A percentile compares a stretch with the other conserved stretches of the same genome.
phyloP scores from a whole-genome alignment of 2,329 filamentous ascomycete genomes.

The Verticillium albo-atrum region DNA sequence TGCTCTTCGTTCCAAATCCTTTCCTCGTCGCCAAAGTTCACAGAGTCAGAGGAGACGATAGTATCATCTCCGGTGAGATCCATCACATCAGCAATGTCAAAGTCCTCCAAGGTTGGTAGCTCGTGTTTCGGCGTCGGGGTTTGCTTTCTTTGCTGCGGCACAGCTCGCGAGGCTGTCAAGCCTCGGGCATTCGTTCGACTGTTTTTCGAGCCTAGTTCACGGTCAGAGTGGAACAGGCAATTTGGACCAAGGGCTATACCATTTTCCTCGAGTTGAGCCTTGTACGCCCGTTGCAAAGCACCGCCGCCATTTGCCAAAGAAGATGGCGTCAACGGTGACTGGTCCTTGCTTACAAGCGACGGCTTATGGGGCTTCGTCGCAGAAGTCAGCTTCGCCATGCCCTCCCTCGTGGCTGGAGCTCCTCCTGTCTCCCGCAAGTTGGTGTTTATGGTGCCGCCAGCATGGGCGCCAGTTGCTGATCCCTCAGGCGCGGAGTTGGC shows the following conservation, averaged over 20 bases:
- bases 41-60: conserved; percentile 26
- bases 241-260: background rate
- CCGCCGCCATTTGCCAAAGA: conserved; percentile 22
- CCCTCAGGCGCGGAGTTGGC: background rate
- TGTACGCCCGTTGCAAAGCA: conserved; percentile 14
- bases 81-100: conserved; percentile 22
- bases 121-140: background rate
- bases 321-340: conserved; percentile 37
- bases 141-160: background rate
- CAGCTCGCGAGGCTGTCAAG: background rate
- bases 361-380: conserved; percentile 40
- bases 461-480: background rate
- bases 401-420: conserved; percentile 13
- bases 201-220: background rate
- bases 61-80: conserved; percentile 33
- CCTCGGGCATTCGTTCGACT: background rate
- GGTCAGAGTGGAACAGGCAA: background rate
- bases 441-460: conserved; percentile 1
- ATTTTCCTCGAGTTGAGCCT: conserved; percentile 12
- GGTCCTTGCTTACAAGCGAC: conserved; percentile 35
- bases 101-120: conserved; percentile 9
- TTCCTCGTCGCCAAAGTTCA: conserved; percentile 29
- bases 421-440: conserved; percentile 4
- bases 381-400: conserved; percentile 41
- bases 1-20: conserved; percentile 39